Conservation (phyloP, 192 early-diverging fungal species). For the Coemansia sp. region DNA sequence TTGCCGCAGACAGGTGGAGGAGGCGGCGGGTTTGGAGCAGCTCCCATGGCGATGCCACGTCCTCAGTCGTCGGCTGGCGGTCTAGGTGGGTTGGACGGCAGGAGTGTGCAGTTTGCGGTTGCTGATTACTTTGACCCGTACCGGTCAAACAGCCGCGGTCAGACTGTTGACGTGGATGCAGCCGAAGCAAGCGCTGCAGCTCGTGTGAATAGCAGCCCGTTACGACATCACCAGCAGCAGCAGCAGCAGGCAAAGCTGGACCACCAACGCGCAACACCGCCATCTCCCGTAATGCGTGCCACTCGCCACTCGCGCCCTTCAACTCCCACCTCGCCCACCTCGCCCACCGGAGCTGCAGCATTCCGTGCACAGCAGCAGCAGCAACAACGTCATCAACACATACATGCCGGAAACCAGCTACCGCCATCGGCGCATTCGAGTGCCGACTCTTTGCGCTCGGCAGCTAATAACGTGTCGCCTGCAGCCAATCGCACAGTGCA, state of each 20-base stretch:
- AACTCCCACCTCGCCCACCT: constrained; percentile 26
- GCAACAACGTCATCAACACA: not conserved
- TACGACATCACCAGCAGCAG: constrained; percentile 1
- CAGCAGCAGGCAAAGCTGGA: constrained; percentile 6
- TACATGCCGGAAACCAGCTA: not conserved
- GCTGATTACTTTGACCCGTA: constrained; percentile 56
- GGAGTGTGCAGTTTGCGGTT: constrained; percentile 22
- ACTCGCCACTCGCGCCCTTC: constrained; percentile 47
- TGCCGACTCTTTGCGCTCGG: constrained; percentile 24
- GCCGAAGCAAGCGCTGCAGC: constrained; percentile 9
- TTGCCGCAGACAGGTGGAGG: not conserved
- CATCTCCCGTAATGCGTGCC: constrained; percentile 53
- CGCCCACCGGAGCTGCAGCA: not conserved
- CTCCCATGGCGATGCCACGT: constrained; percentile 3
- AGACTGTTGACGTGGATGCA: constrained; percentile 33
- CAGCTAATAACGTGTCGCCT: not conserved
- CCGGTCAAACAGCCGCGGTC: constrained; percentile 26
- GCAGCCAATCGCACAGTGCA: not conserved
- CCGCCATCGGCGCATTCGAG: constrained; percentile 23
- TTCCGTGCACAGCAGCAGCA: constrained; percentile 6
- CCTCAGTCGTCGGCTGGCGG: constrained; percentile 19
- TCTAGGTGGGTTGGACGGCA: not conserved
- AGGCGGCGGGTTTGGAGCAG: not conserved
- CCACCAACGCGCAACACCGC: constrained; percentile 16
- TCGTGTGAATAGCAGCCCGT: constrained; percentile 3